A percentile compares a stretch with the other conserved stretches of the same genome.
Evolutionary conservation across 202 grass and related monocot species (phyloP).

Genomic region (Eragrostis tef): DNA sequence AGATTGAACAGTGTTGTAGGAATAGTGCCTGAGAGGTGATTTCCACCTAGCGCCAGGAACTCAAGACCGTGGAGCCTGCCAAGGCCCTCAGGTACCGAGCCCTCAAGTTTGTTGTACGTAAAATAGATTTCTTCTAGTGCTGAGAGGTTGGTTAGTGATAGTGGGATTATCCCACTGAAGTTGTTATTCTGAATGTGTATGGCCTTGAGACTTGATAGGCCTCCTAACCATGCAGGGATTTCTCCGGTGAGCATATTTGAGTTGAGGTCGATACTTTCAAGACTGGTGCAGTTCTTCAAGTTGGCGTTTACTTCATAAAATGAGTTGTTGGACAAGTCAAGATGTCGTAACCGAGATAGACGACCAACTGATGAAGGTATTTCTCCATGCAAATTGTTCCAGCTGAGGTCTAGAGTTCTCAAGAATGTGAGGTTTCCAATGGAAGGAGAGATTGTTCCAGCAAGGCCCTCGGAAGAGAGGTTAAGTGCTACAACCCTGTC

Average conservation of each 20-base stretch:
- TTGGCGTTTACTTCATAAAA: background rate
- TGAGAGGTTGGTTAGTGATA: conserved; percentile 8
- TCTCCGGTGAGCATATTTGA: conserved; percentile 20
- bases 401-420: background rate
- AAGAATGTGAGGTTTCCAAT: conserved; percentile 43
- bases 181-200: background rate
- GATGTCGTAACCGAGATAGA: background rate
- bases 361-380: conserved; percentile 23
- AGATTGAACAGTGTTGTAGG: conserved; percentile 26
- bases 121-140: conserved; percentile 1
- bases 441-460: conserved; percentile 22
- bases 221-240: conserved; percentile 27
- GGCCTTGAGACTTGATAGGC: background rate
- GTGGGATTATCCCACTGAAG: conserved; percentile 34
- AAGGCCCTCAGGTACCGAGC: conserved; percentile 1
- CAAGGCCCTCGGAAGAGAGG: conserved; percentile 19
- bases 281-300: conserved; percentile 30
- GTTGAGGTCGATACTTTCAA: background rate
- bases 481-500: conserved; percentile 7
- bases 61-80: background rate
- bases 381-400: conserved; percentile 22
- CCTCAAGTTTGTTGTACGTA: background rate
- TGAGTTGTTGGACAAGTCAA: conserved; percentile 38
- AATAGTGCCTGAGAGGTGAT: conserved; percentile 37
- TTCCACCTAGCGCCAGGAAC: background rate